phyloP scores from a whole-genome alignment of 2,329 filamentous ascomycete species.

The Penicillium sp. region DNA sequence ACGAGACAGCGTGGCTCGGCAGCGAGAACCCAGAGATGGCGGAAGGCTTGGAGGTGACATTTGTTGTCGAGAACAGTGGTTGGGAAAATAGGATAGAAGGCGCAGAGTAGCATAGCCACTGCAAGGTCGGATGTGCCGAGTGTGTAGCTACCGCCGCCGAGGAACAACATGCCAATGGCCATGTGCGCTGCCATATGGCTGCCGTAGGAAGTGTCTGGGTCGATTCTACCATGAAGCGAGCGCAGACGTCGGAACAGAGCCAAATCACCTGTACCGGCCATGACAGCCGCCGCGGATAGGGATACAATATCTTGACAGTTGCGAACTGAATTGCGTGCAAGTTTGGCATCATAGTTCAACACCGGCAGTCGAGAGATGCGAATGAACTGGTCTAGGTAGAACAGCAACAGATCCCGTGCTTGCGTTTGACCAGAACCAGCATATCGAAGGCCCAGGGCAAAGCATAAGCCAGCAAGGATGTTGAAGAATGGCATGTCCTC shows the following conservation, averaged over 20 bases:
- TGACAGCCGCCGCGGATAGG: conserved; percentile 76
- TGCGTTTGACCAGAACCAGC: conserved; percentile 64
- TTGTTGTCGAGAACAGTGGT: conserved; percentile 86
- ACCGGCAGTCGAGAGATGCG: conserved; percentile 63
- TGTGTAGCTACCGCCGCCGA: conserved; percentile 87
- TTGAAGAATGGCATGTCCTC: conserved; percentile 89
- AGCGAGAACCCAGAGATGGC: conserved; percentile 94
- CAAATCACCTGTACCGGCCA: conserved; percentile 93
- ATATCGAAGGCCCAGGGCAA: conserved; percentile 66
- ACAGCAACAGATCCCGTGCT: conserved; percentile 75
- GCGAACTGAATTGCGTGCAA: conserved; percentile 74
- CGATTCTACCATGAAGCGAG: conserved; percentile 78
- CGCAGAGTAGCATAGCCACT: conserved; percentile 76
- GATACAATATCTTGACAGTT: conserved; percentile 89
- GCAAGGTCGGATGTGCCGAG: conserved; percentile 85
- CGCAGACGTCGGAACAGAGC: conserved; percentile 77
- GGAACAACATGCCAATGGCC: conserved; percentile 82
- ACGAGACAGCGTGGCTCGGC: conserved; percentile 85
- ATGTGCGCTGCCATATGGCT: conserved; percentile 90
- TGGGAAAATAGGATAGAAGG: conserved; percentile 93
- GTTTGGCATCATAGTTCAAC: conserved; percentile 71
- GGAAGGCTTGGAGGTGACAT: conserved; percentile 89
- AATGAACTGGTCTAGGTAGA: conserved; percentile 82
- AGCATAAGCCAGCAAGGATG: conserved; percentile 83
- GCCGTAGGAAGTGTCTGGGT: conserved; percentile 80